Conservation (phyloP, 2,329 filamentous ascomycete species). For the Canariomyces notabilis region DNA sequence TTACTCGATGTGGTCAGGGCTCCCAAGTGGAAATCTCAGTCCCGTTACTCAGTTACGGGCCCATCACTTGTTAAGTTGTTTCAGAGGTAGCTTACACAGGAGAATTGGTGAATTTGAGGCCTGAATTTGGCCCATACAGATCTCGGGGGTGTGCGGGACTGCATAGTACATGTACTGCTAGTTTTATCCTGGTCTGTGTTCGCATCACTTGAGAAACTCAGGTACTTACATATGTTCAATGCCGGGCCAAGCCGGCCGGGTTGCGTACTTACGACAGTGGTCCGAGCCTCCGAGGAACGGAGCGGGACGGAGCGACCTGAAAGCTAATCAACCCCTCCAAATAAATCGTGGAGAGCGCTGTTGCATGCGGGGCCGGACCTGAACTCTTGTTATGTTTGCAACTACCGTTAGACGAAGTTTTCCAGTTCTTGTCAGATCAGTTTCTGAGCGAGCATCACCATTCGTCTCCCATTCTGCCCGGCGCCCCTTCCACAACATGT, state of each 20-base stretch:
- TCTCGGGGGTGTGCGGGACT: no score
- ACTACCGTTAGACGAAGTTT: slow-evolving; percentile 13
- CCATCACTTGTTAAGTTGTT: no score
- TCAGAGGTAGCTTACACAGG: no score
- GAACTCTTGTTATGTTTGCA: slow-evolving; percentile 13
- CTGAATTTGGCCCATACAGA: no score
- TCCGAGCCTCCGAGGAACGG: slow-evolving; percentile 28
- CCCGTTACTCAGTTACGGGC: no score
- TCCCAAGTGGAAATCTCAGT: slow-evolving; percentile 1
- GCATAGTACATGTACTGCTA: no score
- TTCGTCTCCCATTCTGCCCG: background rate
- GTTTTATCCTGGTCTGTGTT: no score
- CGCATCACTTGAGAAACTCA: no score
- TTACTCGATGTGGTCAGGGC: slow-evolving; percentile 11
- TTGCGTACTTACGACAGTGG: no score
- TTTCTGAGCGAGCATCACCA: slow-evolving; percentile 3
- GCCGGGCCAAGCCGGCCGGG: no score
- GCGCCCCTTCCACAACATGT: slow-evolving; percentile 40
- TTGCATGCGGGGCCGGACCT: background rate
- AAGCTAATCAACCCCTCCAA: slow-evolving; percentile 3
- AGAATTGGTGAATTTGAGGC: no score
- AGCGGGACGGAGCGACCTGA: slow-evolving; percentile 17
- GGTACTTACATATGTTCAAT: no score
- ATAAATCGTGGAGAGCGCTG: background rate
- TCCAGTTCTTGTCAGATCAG: slow-evolving; percentile 18